These are phyloP conservation scores for Epichloe glyceriae DNA, from an alignment of 2,329 filamentous ascomycete species.

Conservation along the genomic window DNA sequence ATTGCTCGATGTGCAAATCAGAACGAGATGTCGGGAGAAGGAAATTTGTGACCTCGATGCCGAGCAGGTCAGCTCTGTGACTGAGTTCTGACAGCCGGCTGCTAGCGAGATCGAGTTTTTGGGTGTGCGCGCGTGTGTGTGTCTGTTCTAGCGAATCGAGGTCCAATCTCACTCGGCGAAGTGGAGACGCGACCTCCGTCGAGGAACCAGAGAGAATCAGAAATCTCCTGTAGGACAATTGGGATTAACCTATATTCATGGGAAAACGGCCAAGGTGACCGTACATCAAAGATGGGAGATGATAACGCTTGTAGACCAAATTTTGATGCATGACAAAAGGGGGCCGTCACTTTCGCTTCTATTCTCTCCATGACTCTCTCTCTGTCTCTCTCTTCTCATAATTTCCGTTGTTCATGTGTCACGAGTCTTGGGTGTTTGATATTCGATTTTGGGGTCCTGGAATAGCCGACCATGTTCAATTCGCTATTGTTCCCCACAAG, in stretches of 20 bases:
- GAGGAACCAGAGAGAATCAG: constrained; percentile 1
- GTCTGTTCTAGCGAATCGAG: constrained; percentile 12
- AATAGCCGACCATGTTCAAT: constrained; percentile 13
- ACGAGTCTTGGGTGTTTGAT: constrained; percentile 10
- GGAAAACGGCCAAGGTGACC: constrained; percentile 19
- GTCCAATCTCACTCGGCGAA: constrained; percentile 3
- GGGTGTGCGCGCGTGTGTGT: background rate
- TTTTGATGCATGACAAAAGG: constrained; percentile 37
- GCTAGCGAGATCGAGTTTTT: constrained; percentile 11
- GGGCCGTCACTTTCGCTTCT: constrained; percentile 27
- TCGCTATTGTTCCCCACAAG: constrained; percentile 9
- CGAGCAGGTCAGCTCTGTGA: constrained; percentile 7
- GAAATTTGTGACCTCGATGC: constrained; percentile 16
- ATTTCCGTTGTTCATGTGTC: constrained; percentile 19
- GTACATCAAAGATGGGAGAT: constrained; percentile 21
- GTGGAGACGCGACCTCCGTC: constrained; percentile 1
- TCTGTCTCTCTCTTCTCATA: constrained; percentile 10
- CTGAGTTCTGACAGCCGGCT: constrained; percentile 6
- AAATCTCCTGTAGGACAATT: constrained; percentile 5
- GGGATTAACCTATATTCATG: constrained; percentile 6
- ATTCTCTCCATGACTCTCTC: background rate
- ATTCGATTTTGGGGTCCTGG: constrained; percentile 6
- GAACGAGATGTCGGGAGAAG: constrained; percentile 16
- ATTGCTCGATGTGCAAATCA: constrained; percentile 15
- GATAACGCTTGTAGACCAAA: constrained; percentile 31